Base-by-base conservation (phyloP, 805 yeast genomes). In the Saccharomycopsis malanga region DNA sequence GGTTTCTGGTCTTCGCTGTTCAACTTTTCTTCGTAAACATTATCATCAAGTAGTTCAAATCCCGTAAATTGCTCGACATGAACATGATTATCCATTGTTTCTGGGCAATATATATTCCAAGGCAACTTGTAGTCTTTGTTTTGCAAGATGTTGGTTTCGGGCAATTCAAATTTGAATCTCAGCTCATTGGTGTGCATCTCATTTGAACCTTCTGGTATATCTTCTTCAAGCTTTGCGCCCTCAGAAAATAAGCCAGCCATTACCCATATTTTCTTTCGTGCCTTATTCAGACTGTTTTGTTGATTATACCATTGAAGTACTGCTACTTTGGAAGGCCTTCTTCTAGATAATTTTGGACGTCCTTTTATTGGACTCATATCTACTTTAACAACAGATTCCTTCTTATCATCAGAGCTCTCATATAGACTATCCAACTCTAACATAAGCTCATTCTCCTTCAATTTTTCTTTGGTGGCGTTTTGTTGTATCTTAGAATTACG, bases 341-440 rank as follows among this genome's bases (percentile, higher is more conserved):
- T 27, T 27, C 12, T 27, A 12, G 30, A 27, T 27, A 9, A 12
- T 27, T 27, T 27, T n/a, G 14, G 3, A 15, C 29, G 29, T 27
- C 20, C 25, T 17, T 17, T 24, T 10, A 27, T 34, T 27, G 20
- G 25, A 39, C 29, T 32, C 25, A 27, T 39, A 18, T 23, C 41
- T 35, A 12, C 9, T 34, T n/a, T 20, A 18, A 25, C 32, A 24
- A 15, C 24, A 15, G 22, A 15, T 17, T 36, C 21, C 14, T 24
- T 20, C 15, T 37, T 22, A 27, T 14, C 21, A 32, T 44, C 42
- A 17, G 29, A n/a, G n/a, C n/a, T n/a, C 21, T 12, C 34, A 22
- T 24, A 44, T 9, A 21, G 27, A 14, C 43, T 37, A 29, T 44
- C 38, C 17, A 44, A 22, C 24, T 44, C 47, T n/a, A 37, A 22